A percentile compares a stretch with the other conserved stretches of the same genome.
Conservation (phyloP, 192 early-diverging fungal species). For the Entomortierella chlamydospora region DNA sequence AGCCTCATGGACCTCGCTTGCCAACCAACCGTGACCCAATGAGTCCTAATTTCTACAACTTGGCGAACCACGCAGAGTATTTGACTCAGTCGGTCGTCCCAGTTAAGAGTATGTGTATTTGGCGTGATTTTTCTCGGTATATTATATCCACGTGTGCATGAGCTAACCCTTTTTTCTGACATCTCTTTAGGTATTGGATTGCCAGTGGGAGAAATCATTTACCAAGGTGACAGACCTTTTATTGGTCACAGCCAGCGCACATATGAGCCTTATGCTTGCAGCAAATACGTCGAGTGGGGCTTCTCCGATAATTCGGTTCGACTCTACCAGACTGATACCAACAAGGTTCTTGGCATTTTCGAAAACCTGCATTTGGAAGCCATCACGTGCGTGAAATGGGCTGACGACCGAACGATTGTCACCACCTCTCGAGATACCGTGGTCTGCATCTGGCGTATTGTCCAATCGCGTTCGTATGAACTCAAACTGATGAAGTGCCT, state of each 20-base stretch:
- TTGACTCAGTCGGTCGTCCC: constrained; percentile 66
- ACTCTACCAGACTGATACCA: constrained; percentile 61
- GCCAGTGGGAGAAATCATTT: constrained; percentile 62
- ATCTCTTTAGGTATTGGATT: constrained; percentile 63
- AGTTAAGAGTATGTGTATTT: constrained; percentile 55
- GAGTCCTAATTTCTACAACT: constrained; percentile 55
- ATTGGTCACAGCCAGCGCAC: constrained; percentile 51
- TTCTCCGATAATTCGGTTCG: constrained; percentile 70
- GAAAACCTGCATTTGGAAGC: constrained; percentile 71
- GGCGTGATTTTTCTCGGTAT: background rate
- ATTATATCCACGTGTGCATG: no score
- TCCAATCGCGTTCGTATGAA: constrained; percentile 57
- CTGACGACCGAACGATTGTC: constrained; percentile 68
- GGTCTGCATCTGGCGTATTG: constrained; percentile 70
- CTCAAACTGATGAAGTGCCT: constrained; percentile 65
- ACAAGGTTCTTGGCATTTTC: constrained; percentile 66
- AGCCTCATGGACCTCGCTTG: constrained; percentile 79
- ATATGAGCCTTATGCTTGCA: constrained; percentile 58
- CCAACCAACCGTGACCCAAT: constrained; percentile 51
- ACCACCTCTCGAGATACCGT: constrained; percentile 60
- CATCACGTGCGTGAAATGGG: constrained; percentile 68
- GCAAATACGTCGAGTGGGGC: constrained; percentile 74
- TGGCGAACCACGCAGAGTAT: constrained; percentile 62
- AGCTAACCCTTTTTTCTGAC: no score
- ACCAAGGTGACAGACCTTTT: constrained; percentile 58